Evolutionary conservation across 148 eudicot genomes (phyloP).

Genomic region (Pouteria glomerata): DNA sequence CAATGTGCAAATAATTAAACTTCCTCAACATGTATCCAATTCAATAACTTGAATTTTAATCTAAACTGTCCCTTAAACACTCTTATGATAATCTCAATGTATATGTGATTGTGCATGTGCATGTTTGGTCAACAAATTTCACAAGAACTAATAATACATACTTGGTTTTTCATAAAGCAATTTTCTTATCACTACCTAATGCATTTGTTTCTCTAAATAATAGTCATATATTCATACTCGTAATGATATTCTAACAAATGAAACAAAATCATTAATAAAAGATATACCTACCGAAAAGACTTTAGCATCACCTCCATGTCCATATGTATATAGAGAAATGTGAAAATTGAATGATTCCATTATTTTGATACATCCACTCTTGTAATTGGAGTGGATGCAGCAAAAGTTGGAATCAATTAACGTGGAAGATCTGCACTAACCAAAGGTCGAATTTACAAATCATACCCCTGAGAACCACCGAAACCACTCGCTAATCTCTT

Average conservation of each 20-base stretch:
- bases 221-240: background rate
- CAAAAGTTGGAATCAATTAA: background rate
- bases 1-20: no score
- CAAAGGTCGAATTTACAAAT: conserved; percentile 11
- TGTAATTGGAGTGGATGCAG: background rate
- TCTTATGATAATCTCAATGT: no score
- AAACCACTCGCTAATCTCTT: conserved; percentile 75
- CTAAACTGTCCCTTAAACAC: no score
- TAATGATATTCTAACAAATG: background rate
- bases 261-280: background rate
- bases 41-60: no score
- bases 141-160: no score
- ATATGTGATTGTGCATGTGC: background rate
- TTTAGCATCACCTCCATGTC: background rate
- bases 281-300: background rate
- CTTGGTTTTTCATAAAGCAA: no score
- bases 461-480: conserved; percentile 78
- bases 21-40: no score
- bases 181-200: background rate
- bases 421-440: conserved; percentile 8
- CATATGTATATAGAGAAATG: background rate
- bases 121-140: background rate
- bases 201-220: background rate
- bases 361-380: background rate
- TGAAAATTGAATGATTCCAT: background rate